Evolutionary conservation across 768 basidiomycete species (phyloP).

Genomic region (Leccinum longicurvipes): DNA sequence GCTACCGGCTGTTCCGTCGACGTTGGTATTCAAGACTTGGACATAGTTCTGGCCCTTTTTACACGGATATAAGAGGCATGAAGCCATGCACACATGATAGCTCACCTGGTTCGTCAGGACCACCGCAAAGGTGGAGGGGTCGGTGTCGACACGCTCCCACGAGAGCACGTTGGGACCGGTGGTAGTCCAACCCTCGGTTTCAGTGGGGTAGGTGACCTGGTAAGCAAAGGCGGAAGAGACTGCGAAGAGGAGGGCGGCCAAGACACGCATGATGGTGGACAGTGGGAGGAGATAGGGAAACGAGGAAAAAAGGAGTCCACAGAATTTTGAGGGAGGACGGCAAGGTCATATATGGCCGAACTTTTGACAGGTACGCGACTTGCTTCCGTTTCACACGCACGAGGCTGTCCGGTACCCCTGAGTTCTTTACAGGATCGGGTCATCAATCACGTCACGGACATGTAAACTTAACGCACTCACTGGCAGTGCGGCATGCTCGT

Average conservation of each 20-base stretch:
- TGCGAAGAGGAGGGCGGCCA: conserved; percentile 43
- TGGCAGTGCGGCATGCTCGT: no score
- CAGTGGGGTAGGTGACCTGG: conserved; percentile 51
- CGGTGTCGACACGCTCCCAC: conserved; percentile 68
- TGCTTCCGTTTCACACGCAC: conserved; percentile 23
- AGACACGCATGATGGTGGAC: conserved; percentile 41
- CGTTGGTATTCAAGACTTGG: conserved; percentile 54
- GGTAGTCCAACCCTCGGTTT: conserved; percentile 53
- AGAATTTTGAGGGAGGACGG: not conserved
- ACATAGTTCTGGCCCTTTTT: conserved; percentile 31
- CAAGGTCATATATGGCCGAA: conserved; percentile 6
- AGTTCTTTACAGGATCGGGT: no score
- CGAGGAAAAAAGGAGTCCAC: conserved; percentile 3
- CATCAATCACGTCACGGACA: not conserved
- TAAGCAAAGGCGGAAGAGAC: conserved; percentile 62
- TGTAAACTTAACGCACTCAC: conserved; percentile 5
- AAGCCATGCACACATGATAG: not conserved
- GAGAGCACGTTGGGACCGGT: conserved; percentile 48
- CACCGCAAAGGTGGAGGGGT: conserved; percentile 63
- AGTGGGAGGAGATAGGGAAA: not conserved
- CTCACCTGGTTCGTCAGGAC: conserved; percentile 64
- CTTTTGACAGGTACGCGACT: conserved; percentile 11
- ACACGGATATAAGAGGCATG: conserved; percentile 1
- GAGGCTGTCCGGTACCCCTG: not conserved
- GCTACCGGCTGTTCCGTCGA: conserved; percentile 44